Conservation (phyloP, 306 rosid genomes). For the Inga leiocalycina region DNA sequence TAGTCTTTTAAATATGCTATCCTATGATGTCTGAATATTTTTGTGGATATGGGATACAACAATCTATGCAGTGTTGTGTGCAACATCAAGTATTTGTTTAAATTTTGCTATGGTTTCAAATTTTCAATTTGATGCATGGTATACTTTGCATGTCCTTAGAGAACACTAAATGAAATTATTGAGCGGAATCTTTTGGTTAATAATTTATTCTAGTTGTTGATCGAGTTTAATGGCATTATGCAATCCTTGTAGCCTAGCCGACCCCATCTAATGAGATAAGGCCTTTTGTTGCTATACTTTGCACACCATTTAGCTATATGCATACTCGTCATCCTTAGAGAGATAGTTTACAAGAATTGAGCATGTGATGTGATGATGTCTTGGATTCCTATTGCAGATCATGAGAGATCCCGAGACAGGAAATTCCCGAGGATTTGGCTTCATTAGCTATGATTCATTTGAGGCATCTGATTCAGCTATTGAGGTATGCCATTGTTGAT, state of each 20-base stretch:
- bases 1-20: background rate
- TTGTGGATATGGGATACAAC: background rate
- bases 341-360: conserved; percentile 21
- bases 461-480: conserved; percentile 99
- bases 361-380: conserved; percentile 39
- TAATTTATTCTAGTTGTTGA: too few species aligned
- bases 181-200: background rate
- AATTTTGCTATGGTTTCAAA: conserved; percentile 9
- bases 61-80: background rate
- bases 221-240: too few species aligned
- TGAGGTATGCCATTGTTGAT: conserved; percentile 61
- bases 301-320: background rate
- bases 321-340: conserved; percentile 2
- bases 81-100: background rate
- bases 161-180: too few species aligned
- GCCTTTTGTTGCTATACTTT: background rate
- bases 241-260: background rate
- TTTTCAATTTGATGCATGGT: background rate
- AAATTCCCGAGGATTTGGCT: conserved; percentile 98
- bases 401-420: conserved; percentile 99
- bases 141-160: background rate
- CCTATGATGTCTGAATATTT: background rate
- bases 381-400: conserved; percentile 58
- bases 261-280: background rate
- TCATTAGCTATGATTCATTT: conserved; percentile 94